Evolutionary conservation across 2,329 filamentous ascomycete species (phyloP), one percentile per base, ranked within the genome.

Genomic region (Calonectria multiphialidica): DNA sequence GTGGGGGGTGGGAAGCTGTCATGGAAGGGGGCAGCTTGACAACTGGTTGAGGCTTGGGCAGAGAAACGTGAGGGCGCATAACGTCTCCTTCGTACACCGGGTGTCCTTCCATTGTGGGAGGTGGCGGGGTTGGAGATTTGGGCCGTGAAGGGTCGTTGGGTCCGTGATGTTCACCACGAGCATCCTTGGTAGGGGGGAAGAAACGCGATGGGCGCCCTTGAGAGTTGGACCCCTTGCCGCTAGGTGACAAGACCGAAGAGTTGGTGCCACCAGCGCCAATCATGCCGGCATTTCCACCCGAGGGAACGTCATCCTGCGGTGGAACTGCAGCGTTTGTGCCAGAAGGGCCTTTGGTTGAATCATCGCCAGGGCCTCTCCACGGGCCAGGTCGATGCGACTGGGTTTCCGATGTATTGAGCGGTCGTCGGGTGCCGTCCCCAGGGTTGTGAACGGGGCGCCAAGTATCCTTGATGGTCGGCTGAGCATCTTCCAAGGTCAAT

Each of bases 21-120:
- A 80, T 72, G 9, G 86, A 80, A 9, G 94, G 95, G 3, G 95
- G 96, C 5, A 98, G 88, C 80, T 93, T 95, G 15, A 98, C 96
- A 30, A 95, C 90, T 37, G 95, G 94, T 67, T 93, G 89, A 9
- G 92, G 91, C 44, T 87, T 90, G 0, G 94, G 94, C 10, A 96
- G 84, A 42, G 90, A 91, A 9, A 96, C 93, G 69, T 92, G 89
- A 4, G 94, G 94, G 71, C 89, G 91, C 40, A 85, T 84, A 1
- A 85, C 86, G 77, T 94, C 90, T 35, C 93, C 92, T 76, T 92
- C 91, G 75, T 94, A 94, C 2, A 89, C 94, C 7, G 94, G 94
- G 78, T 96, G 94, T 12, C 89, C 91, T 73, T 90, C 88, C 82
- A 90, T 91, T 23, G 90, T 92, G 1, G 93, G 93, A 57, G 94